Evolutionary conservation across 352 stramenopile species (phyloP), one percentile per base, ranked within the genome.

Genomic region (Globisporangium heterothallicum): DNA sequence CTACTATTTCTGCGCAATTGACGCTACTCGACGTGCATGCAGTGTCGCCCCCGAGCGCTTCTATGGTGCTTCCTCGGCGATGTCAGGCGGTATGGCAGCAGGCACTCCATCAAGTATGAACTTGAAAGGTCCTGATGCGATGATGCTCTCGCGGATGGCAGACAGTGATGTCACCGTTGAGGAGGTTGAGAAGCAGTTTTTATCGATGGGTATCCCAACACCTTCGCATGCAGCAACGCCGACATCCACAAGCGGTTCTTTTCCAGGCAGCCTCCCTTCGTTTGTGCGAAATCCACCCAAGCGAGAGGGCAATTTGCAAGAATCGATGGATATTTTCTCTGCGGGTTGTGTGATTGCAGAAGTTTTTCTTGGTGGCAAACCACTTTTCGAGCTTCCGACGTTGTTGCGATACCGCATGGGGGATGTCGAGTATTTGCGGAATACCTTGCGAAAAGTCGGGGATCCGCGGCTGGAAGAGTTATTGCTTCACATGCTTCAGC

Each of bases 281-380:
- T 65, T 53, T 16, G 63, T 68, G 42, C 61, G 72, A 4, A 50
- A 38, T 38, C 12, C 32, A 16, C 68, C 56, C 18, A 74, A 72
- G 41, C 70, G 74, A 5, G 77, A 90, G 58, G 78, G 83, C 8
- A 79, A 61, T 45, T 69, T 93, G 34, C 58, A 82, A 1, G 73
- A 89, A 40, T 94, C 91, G 10, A 99, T 98, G 94, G 97, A 99
- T 72, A 94, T 99, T 43, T 99, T 99, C 71, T 98, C 95, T 35
- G 78, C 95, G 9, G 97, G 97, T 9, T 99, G 97, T 70, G 91
- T 98, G 4, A 97, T 99, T 35, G 95, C 97, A 10, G 96, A 99
- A 73, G 51, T 96, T 14, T 98, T 98, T 61, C 68, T 98, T 14
- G 97, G 96, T 58, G 97, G 95, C 18, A 97, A 98, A 51, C 84